Percentiles rank a stretch among this genome's conserved stretches.
Conservation (phyloP, 1,139 yeast genomes). For the Debaryomyces robertsiae region DNA sequence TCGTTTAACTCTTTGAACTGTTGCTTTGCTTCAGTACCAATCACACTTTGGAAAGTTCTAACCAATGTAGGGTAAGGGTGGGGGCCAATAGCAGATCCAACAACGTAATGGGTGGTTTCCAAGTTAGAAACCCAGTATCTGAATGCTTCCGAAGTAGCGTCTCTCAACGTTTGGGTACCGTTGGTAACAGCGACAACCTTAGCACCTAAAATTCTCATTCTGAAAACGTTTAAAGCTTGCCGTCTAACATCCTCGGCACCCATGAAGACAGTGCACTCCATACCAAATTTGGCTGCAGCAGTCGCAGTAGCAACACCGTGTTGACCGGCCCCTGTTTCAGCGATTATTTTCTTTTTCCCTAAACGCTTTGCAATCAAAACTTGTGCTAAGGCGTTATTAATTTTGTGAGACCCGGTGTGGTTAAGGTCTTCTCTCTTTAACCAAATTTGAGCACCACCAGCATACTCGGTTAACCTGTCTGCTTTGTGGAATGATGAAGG, state of each 20-base stretch:
- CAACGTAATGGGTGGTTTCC: constrained; percentile 85
- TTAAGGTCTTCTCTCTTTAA: constrained; percentile 96
- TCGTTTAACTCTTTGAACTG: constrained; percentile 78
- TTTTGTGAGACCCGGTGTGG: constrained; percentile 98
- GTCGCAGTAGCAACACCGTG: constrained; percentile 99
- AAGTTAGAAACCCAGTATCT: constrained; percentile 93
- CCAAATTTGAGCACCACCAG: constrained; percentile 98
- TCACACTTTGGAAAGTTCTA: constrained; percentile 96
- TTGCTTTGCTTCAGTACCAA: constrained; percentile 91
- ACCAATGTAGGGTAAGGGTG: constrained; percentile 98
- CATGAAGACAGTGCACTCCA: constrained; percentile 96
- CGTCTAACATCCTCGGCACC: constrained; percentile 99
- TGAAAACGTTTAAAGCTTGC: constrained; percentile 95
- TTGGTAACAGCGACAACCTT: constrained; percentile 89
- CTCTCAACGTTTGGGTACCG: constrained; percentile 95
- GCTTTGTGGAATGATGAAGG: constrained; percentile 93
- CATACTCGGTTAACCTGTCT: constrained; percentile 82
- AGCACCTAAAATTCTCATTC: constrained; percentile 97
- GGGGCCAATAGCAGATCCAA: constrained; percentile 98
- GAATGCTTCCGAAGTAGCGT: constrained; percentile 97
- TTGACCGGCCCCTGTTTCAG: constrained; percentile 99
- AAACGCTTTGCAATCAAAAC: constrained; percentile 87
- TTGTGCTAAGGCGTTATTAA: constrained; percentile 95
- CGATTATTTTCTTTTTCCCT: constrained; percentile 88
- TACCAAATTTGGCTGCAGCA: constrained; percentile 96